Evolutionary conservation across 495 filamentous ascomycete genomes (phyloP).

Genomic region (Hypoxylon subgilvum): DNA sequence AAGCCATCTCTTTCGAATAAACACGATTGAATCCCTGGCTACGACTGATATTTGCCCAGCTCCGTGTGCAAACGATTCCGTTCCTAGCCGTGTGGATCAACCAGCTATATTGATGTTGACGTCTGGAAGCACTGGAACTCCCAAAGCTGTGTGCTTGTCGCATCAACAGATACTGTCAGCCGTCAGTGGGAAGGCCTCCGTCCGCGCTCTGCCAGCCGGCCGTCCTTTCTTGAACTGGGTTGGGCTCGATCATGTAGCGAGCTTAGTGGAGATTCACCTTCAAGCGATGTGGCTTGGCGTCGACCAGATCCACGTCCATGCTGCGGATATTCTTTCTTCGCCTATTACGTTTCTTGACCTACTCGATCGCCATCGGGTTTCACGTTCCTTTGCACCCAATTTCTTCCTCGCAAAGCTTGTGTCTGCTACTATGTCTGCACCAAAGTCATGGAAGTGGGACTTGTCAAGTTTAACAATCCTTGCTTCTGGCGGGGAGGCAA

Average conservation of each 20-base stretch:
- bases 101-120: constrained; percentile 54
- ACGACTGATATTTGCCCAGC: background rate
- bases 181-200: constrained; percentile 43
- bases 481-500: constrained; percentile 33
- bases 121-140: constrained; percentile 55
- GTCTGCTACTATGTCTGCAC: background rate
- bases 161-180: constrained; percentile 51
- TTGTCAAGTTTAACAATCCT: constrained; percentile 9
- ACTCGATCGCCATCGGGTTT: constrained; percentile 48
- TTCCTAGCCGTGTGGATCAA: background rate
- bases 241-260: constrained; percentile 60
- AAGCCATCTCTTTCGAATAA: no score
- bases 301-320: constrained; percentile 55
- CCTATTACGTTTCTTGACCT: constrained; percentile 51
- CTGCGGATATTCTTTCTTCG: constrained; percentile 46
- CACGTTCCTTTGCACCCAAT: constrained; percentile 59
- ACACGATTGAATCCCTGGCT: background rate
- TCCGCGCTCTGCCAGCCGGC: constrained; percentile 5
- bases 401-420: constrained; percentile 54
- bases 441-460: background rate
- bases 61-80: background rate
- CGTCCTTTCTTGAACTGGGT: constrained; percentile 59
- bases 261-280: constrained; percentile 58
- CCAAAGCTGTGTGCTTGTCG: constrained; percentile 54
- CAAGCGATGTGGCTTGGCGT: constrained; percentile 47